A percentile compares a stretch with the other conserved stretches of the same genome.
Evolutionary conservation across 192 early-diverging fungal genomes (phyloP).

Genomic region (Podila epicladia): DNA sequence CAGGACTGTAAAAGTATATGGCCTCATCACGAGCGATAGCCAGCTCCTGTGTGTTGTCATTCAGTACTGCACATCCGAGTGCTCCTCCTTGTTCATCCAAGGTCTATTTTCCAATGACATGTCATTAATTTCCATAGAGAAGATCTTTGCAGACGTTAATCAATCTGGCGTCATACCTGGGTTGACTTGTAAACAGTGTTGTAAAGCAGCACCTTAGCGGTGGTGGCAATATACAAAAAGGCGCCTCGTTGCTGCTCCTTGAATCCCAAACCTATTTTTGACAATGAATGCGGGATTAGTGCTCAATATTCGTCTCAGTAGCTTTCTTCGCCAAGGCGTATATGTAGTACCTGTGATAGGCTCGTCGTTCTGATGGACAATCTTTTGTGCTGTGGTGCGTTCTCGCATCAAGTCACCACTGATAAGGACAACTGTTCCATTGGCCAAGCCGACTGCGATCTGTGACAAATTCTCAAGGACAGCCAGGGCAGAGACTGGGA

Average conservation of each 20-base stretch:
- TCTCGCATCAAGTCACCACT: constrained; percentile 85
- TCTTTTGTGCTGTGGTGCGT: constrained; percentile 78
- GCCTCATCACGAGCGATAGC: constrained; percentile 89
- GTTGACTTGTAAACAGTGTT: constrained; percentile 58
- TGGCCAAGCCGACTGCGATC: constrained; percentile 91
- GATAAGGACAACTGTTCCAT: constrained; percentile 88
- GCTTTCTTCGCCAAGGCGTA: too few relatives aligned
- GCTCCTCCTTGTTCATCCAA: constrained; percentile 88
- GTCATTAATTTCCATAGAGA: background rate
- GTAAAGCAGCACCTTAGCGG: constrained; percentile 67
- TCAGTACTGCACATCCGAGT: constrained; percentile 78
- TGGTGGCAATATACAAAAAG: constrained; percentile 77
- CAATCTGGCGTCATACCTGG: constrained; percentile 15
- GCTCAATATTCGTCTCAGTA: too few relatives aligned
- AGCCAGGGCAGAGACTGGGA: constrained; percentile 79
- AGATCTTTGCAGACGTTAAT: background rate
- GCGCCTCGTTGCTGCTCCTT: constrained; percentile 70
- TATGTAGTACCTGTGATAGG: constrained; percentile 77
- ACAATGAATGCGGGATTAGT: too few relatives aligned
- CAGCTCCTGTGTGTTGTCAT: constrained; percentile 76
- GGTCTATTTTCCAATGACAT: constrained; percentile 22
- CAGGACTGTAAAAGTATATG: constrained; percentile 90
- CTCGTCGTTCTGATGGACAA: constrained; percentile 86
- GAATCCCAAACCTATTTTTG: constrained; percentile 72
- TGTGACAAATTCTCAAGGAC: constrained; percentile 83